Percentiles rank a stretch among this genome's conserved stretches.
Evolutionary conservation across 2,329 filamentous ascomycete genomes (phyloP).

Genomic region (Colletotrichum siamense): DNA sequence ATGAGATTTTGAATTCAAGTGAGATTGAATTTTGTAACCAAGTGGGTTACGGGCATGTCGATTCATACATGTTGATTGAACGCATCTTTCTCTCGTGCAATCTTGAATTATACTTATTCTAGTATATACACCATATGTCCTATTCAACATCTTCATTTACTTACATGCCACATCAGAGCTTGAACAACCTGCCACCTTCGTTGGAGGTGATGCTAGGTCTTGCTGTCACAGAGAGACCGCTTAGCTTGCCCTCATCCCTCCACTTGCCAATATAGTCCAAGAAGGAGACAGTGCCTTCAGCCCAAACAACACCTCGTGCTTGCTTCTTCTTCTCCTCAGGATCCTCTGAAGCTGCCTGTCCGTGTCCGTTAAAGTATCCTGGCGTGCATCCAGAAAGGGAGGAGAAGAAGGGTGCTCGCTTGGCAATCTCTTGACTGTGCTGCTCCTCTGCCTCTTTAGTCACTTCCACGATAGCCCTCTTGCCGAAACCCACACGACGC

Average conservation of each 20-base stretch:
- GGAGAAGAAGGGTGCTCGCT: not conserved
- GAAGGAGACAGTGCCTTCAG: not conserved
- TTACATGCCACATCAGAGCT: no score
- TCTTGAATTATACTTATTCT: no score
- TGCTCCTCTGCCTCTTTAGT: slow-evolving; percentile 29
- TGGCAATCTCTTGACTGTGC: slow-evolving; percentile 35
- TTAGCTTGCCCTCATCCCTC: not conserved
- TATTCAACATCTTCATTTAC: no score
- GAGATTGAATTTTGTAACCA: not conserved
- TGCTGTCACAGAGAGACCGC: not conserved
- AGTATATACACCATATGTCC: no score
- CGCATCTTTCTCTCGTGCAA: not conserved
- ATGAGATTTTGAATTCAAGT: no score
- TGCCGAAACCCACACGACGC: slow-evolving; percentile 26
- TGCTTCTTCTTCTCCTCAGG: not conserved
- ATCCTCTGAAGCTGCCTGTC: not conserved
- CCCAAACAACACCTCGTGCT: not conserved
- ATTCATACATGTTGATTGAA: not conserved
- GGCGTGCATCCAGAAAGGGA: slow-evolving; percentile 16
- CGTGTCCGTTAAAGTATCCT: not conserved
- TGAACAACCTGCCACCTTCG: not conserved
- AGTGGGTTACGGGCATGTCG: no score
- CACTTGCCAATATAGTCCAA: not conserved
- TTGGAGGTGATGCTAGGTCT: not conserved
- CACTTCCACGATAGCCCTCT: slow-evolving; percentile 38